Evolutionary conservation across 495 filamentous ascomycete species (phyloP), one percentile per base, ranked within the genome.

Genomic region (Pseudoneurospora amorphoporcata): DNA sequence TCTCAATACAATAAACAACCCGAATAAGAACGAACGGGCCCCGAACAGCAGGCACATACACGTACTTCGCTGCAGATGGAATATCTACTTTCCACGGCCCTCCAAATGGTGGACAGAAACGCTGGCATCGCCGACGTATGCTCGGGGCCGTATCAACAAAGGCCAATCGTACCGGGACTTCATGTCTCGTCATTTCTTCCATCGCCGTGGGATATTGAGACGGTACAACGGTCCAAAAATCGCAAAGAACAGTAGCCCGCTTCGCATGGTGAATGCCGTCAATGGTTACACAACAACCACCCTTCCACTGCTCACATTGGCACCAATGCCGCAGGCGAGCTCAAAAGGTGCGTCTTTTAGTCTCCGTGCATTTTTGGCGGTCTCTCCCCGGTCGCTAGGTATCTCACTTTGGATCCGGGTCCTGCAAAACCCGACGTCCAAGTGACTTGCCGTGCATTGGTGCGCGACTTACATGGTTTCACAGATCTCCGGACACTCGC

Each of bases 181-280:
- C n/a, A 23, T 1, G n/a, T 58, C 47, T 23, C 47, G 10, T 32
- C 10, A 23, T 4, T 40, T 61, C 29, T 32, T 61, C 14, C 45
- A 53, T 35, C 53, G 14, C 16, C 29, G 7, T 6, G 29, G 12
- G 29, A 16, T 61, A 61, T 32, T 0, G 14, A 32, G 14, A 5
- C 23, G 53, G 53, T 61, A 61, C 39, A 61, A 35, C 29, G 12
- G 53, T 6, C 53, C 32, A 23, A 23, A 3, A 16, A 61, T 35
- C 53, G 14, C 53, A 35, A 53, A 29, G 23, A 35, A 42, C 23
- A 68, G 29, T 68, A 68, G 68, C 29, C 39, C 29, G 53, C 53
- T 61, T 61, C 53, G 53, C 53, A 12, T 70, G 72, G 40, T 39
- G 38, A 3, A 74, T 70, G 72, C 72, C 41, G 74, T 71, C 72